Evolutionary conservation across 2,329 filamentous ascomycete species (phyloP).

Genomic region (Fonsecaea pugnacius): DNA sequence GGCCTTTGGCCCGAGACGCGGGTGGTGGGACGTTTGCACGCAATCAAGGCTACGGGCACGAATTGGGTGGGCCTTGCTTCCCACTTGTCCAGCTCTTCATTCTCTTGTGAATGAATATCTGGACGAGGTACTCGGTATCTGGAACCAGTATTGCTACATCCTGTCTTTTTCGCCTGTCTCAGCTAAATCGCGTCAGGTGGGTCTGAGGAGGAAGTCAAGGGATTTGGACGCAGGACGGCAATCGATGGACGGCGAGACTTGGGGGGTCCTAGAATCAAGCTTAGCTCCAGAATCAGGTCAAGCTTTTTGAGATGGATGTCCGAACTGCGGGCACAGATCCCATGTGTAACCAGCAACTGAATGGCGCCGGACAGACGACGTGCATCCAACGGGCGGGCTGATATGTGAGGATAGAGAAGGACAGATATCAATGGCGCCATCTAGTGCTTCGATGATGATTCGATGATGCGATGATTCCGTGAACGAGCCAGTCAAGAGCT

Average conservation of each 20-base stretch:
- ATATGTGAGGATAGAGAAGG: background rate
- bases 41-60: background rate
- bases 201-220: background rate
- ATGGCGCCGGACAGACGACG: background rate
- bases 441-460: background rate
- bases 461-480: background rate
- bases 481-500: background rate
- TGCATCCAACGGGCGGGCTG: background rate
- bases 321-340: background rate
- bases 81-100: background rate
- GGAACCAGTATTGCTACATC: background rate
- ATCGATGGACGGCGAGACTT: background rate
- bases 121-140: background rate
- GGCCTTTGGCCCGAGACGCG: background rate
- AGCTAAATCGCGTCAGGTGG: background rate
- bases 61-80: background rate
- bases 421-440: constrained; percentile 3
- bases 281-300: background rate
- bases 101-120: background rate
- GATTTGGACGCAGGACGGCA: background rate
- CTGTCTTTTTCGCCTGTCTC: background rate
- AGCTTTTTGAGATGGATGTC: background rate
- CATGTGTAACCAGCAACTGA: background rate
- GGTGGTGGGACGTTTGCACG: background rate
- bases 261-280: background rate